Percentiles rank a stretch among this genome's conserved stretches.
phyloP scores from a whole-genome alignment of 495 filamentous ascomycete species.

The Penicillium lagena region DNA sequence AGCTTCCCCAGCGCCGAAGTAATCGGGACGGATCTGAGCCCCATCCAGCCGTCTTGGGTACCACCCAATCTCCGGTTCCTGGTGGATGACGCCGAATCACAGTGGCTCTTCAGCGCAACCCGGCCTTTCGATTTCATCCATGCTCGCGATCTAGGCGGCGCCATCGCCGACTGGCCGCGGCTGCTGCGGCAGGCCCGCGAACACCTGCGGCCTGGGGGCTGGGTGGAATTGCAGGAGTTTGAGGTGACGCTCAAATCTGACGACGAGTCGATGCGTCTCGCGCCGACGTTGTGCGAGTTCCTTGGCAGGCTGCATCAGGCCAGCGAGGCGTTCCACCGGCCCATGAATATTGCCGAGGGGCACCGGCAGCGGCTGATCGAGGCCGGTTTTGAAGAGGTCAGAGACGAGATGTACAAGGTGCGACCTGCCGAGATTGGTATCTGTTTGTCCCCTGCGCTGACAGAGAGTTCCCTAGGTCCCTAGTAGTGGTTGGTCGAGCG shows the following conservation, averaged over 20 bases:
- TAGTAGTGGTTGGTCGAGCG: constrained; percentile 35
- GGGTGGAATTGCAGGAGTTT: constrained; percentile 50
- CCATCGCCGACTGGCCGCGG: constrained; percentile 39
- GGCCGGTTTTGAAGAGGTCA: constrained; percentile 33
- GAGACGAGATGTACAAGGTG: constrained; percentile 38
- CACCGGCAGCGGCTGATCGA: constrained; percentile 24
- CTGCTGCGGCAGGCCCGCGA: constrained; percentile 27
- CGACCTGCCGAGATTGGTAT: not conserved
- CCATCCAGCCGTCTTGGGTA: constrained; percentile 28
- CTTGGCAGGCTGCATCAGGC: constrained; percentile 25
- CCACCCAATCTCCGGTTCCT: constrained; percentile 42
- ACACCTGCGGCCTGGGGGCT: constrained; percentile 47
- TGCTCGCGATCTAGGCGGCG: constrained; percentile 39
- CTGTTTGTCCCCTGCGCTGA: too few relatives aligned
- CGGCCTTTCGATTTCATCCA: constrained; percentile 43
- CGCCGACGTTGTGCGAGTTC: constrained; percentile 24
- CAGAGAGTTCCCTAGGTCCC: constrained; percentile 18
- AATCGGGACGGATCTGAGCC: constrained; percentile 24
- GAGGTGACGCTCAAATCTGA: constrained; percentile 36
- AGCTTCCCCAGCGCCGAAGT: constrained; percentile 48
- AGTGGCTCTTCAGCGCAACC: constrained; percentile 39
- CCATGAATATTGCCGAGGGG: constrained; percentile 31
- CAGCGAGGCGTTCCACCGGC: constrained; percentile 29
- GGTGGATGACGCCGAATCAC: constrained; percentile 43
- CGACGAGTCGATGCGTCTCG: constrained; percentile 28